A percentile compares a stretch with the other conserved stretches of the same genome.
Evolutionary conservation across 345 rosid species (phyloP).

Genomic region (Barbarea vulgaris): DNA sequence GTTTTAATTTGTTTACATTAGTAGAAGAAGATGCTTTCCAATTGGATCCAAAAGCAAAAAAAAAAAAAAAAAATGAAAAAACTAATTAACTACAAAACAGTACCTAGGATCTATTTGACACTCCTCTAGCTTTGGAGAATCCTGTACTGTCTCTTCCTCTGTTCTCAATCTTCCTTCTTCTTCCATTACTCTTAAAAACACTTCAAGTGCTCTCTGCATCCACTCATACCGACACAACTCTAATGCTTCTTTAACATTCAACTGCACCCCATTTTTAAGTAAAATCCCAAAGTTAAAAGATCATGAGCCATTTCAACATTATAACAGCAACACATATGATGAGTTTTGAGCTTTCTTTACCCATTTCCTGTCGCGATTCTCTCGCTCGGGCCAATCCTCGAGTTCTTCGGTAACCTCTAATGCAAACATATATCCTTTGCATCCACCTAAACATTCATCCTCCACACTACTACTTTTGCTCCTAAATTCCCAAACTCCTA

Average conservation of each 20-base stretch:
- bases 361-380: constrained; percentile 67
- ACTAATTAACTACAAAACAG: constrained; percentile 37
- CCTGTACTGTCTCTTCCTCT: constrained; percentile 41
- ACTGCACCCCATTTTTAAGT: constrained; percentile 45
- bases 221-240: constrained; percentile 77
- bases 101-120: constrained; percentile 36
- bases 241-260: constrained; percentile 59
- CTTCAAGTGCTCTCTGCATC: constrained; percentile 75
- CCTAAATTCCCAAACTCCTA: constrained; percentile 59
- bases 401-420: constrained; percentile 76
- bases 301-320: background rate
- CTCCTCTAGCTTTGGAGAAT: constrained; percentile 31
- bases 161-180: constrained; percentile 32
- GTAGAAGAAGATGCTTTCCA: constrained; percentile 7
- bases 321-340: background rate
- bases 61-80: background rate
- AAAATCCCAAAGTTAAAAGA: background rate
- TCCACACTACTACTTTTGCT: constrained; percentile 41
- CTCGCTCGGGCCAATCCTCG: constrained; percentile 78
- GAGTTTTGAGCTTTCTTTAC: constrained; percentile 44
- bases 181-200: constrained; percentile 45
- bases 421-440: constrained; percentile 46
- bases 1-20: constrained; percentile 27
- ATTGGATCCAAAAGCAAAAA: constrained; percentile 20
- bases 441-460: constrained; percentile 37